Conservation (phyloP, 2,329 filamentous ascomycete genomes). For the Thermochaetoides dissita region DNA sequence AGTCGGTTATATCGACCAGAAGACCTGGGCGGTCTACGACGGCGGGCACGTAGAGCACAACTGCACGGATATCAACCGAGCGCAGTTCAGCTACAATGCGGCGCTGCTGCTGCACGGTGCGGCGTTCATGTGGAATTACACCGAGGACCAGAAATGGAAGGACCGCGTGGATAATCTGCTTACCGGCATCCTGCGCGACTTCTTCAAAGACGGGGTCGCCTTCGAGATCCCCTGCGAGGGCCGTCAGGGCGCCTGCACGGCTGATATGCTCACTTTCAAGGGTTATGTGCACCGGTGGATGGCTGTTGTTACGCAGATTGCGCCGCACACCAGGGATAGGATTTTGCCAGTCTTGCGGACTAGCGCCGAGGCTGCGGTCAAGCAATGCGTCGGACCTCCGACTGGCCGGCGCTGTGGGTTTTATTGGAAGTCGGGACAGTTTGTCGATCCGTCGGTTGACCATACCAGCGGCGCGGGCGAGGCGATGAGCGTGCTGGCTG, state of each 20-base stretch:
- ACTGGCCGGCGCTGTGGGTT: constrained; percentile 51
- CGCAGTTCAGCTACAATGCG: constrained; percentile 55
- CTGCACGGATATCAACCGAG: constrained; percentile 46
- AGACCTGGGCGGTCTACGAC: constrained; percentile 45
- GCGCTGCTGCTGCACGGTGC: constrained; percentile 48
- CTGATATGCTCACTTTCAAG: constrained; percentile 62
- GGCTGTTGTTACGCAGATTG: constrained; percentile 44
- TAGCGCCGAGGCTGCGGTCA: constrained; percentile 45
- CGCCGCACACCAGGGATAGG: constrained; percentile 38
- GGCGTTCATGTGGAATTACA: constrained; percentile 56
- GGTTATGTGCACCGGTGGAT: constrained; percentile 56
- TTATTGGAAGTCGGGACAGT: constrained; percentile 37
- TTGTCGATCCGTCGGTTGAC: constrained; percentile 27
- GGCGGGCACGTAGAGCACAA: constrained; percentile 43
- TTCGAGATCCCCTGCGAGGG: constrained; percentile 54
- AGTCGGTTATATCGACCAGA: constrained; percentile 44
- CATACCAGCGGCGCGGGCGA: constrained; percentile 37
- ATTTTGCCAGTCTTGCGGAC: constrained; percentile 45
- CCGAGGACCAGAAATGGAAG: constrained; percentile 42
- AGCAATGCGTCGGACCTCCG: constrained; percentile 46
- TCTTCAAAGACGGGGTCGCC: constrained; percentile 45
- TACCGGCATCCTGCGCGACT: constrained; percentile 32
- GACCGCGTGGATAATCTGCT: constrained; percentile 41
- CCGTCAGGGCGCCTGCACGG: constrained; percentile 41
- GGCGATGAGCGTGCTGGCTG: constrained; percentile 41